Percentiles rank a stretch among this genome's conserved stretches.
Evolutionary conservation across 148 eudicot genomes (phyloP).

Genomic region (Fagopyrum homotropicum): DNA sequence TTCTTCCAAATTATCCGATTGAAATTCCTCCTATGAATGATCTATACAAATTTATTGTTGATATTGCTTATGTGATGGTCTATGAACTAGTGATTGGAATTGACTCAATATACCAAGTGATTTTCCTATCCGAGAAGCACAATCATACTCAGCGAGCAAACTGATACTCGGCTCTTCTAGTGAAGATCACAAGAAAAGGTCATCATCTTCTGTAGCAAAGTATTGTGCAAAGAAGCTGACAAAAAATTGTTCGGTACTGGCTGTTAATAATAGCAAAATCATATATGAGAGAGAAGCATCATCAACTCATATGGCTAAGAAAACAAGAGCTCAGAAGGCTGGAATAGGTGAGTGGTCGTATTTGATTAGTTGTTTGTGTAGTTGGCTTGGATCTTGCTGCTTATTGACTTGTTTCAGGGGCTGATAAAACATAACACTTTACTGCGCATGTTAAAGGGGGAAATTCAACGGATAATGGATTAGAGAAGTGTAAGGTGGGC

Average conservation of each 20-base stretch:
- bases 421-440: background rate
- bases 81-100: no score
- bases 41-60: no score
- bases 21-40: no score
- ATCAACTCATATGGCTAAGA: slow-evolving; percentile 16
- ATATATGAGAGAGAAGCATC: slow-evolving; percentile 68
- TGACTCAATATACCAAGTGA: no score
- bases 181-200: slow-evolving; percentile 46
- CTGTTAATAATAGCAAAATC: slow-evolving; percentile 81
- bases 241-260: slow-evolving; percentile 64
- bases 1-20: no score
- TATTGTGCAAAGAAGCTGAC: slow-evolving; percentile 74
- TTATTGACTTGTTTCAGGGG: background rate
- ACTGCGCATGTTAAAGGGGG: background rate
- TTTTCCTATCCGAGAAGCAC: slow-evolving; percentile 79
- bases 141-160: slow-evolving; percentile 45
- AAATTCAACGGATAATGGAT: no score
- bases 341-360: background rate
- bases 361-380: background rate
- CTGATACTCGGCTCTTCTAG: slow-evolving; percentile 69
- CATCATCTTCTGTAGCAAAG: slow-evolving; percentile 76
- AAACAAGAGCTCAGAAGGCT: slow-evolving; percentile 29
- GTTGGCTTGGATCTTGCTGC: background rate
- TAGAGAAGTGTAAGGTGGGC: no score
- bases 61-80: no score